phyloP scores from a whole-genome alignment of 2,329 filamentous ascomycete species.

The Fusarium sp. region DNA sequence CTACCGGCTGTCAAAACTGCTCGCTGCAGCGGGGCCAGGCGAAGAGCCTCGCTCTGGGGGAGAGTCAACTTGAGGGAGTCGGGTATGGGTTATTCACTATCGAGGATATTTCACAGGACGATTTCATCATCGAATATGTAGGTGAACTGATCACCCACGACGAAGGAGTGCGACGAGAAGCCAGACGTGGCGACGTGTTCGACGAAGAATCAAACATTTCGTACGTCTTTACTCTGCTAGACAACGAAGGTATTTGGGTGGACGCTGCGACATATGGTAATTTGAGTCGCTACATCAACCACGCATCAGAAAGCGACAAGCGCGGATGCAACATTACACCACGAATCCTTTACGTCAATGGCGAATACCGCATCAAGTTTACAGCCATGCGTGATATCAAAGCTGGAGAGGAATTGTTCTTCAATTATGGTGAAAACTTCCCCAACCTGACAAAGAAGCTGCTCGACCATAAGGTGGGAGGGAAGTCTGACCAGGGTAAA shows the following conservation, averaged over 20 bases:
- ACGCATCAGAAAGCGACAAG: conserved; percentile 64
- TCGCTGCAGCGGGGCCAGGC: conserved; percentile 72
- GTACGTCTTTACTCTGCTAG: conserved; percentile 70
- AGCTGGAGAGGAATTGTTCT: conserved; percentile 80
- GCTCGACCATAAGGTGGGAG: conserved; percentile 50
- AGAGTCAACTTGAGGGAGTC: conserved; percentile 72
- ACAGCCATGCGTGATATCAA: conserved; percentile 72
- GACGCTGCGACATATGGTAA: conserved; percentile 83
- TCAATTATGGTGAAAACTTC: conserved; percentile 79
- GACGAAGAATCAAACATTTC: conserved; percentile 69
- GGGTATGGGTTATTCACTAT: conserved; percentile 81
- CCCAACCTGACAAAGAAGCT: conserved; percentile 64
- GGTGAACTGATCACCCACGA: conserved; percentile 78
- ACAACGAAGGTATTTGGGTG: conserved; percentile 71
- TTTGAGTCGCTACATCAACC: conserved; percentile 85
- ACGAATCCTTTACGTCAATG: conserved; percentile 76
- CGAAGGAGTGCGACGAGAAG: conserved; percentile 75
- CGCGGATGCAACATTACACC: conserved; percentile 69
- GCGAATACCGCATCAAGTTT: conserved; percentile 80
- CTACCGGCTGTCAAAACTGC: conserved; percentile 75
- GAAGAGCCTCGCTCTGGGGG: conserved; percentile 73
- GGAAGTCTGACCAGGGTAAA: conserved; percentile 41
- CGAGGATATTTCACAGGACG: conserved; percentile 70
- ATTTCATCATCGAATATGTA: conserved; percentile 84
- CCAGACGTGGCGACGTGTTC: conserved; percentile 67